Base-by-base conservation (phyloP, 306 rosid genomes). In the Lathyrus aphaca region DNA sequence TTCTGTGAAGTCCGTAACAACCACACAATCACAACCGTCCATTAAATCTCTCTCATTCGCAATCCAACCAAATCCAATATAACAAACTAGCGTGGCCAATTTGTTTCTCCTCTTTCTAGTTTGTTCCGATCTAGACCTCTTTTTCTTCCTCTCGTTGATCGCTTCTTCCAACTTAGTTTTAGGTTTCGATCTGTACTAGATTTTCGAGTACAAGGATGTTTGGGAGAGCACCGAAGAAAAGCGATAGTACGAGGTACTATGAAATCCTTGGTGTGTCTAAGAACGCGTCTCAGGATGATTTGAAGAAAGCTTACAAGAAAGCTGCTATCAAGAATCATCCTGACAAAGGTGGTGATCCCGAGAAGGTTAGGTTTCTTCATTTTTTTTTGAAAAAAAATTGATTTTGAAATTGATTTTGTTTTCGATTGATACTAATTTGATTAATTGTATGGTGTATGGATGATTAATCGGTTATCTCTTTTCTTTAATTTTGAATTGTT, bases 321-420 rank as follows among this genome's bases (percentile, higher is more conserved):
- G 96, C 96, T 8, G 97, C 97, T 29, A 91, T 91, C 0, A 91
- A 91, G 66, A 88, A 88, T 79, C 97, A 91, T 69, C 97, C 97
- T 2, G 97, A 91, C 5, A 91, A 91, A 77, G 97, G 97, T 8
- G 97, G 96, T 37, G 97, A 91, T 78, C 97, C 97, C 0, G 97
- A 91, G 75, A 91, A 91, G 87, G 93, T 87, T 27, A 19, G 29
- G 10, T 29, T 13, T 49, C 10, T 7, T 17, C 4, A 12, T 17
- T 0, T 10, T 18, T 4, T 18, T 6, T 25, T 42, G 5, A 6
- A 32, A 6, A 6, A 6, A 1, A 1, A 3, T 30, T 10, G 0
- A 21, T 1, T 10, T n/a, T 35, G 10, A 35, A 3, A 4, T 17
- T 10, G 17, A 17, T 1, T 29, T 8, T 54, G 0, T 15, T 21